Conservation (phyloP, 306 rosid species). For the Quercus mongolica region DNA sequence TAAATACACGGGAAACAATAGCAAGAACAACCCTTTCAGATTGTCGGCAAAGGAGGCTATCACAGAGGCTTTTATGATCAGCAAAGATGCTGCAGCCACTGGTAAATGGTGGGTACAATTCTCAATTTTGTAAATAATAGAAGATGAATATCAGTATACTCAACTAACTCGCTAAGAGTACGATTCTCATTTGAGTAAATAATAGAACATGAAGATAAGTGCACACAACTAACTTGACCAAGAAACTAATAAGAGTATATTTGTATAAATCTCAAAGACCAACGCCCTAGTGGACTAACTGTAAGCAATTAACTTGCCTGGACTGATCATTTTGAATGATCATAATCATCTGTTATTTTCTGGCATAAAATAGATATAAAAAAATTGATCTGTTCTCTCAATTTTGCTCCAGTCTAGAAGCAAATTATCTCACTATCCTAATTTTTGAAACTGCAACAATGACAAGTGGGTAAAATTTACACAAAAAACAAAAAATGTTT, state of each 20-base stretch:
- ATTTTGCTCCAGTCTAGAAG: background rate
- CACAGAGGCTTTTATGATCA: background rate
- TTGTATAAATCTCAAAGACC: background rate
- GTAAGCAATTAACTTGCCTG: background rate
- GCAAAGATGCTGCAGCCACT: background rate
- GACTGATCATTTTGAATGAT: background rate
- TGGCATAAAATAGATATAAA: too few relatives aligned
- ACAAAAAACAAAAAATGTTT: background rate
- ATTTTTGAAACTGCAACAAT: background rate
- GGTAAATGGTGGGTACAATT: background rate
- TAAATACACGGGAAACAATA: slow-evolving; percentile 64
- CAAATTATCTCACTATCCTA: background rate
- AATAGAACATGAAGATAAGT: too few relatives aligned
- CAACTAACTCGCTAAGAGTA: too few relatives aligned
- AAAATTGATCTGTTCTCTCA: too few relatives aligned
- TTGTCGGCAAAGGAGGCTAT: slow-evolving; percentile 19
- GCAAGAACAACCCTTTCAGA: slow-evolving; percentile 67
- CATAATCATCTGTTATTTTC: background rate
- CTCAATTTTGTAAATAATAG: too few relatives aligned
- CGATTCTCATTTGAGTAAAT: too few relatives aligned
- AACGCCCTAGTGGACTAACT: background rate
- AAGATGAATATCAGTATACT: too few relatives aligned
- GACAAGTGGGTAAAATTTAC: background rate
- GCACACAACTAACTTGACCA: too few relatives aligned
- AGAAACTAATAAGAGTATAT: background rate